Evolutionary conservation across 2,329 filamentous ascomycete genomes (phyloP).

Genomic region (Fusarium concolor): DNA sequence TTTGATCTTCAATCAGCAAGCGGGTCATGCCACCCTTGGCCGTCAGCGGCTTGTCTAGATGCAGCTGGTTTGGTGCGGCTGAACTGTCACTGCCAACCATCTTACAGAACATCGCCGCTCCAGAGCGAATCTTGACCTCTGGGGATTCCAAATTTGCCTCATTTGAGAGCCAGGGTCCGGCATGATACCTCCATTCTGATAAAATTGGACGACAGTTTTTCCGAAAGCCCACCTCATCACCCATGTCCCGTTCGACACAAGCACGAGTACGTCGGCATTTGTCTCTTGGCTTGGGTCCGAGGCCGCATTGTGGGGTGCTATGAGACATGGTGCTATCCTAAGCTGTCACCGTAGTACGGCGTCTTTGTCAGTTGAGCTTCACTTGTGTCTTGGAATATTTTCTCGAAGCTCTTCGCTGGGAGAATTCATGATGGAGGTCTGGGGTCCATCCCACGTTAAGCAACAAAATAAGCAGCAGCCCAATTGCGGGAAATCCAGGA

Average conservation of each 20-base stretch:
- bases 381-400: not conserved
- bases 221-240: not conserved
- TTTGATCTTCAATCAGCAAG: conserved; percentile 24
- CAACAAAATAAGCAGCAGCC: conserved; percentile 11
- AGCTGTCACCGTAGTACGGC: not conserved
- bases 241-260: not conserved
- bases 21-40: not conserved
- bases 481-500: conserved; percentile 24
- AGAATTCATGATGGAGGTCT: not conserved
- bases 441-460: not conserved
- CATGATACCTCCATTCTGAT: not conserved
- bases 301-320: conserved; percentile 25
- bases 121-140: not conserved
- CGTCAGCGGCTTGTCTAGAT: conserved; percentile 2
- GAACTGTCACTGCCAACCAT: conserved; percentile 16
- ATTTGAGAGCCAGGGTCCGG: not conserved
- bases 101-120: not conserved
- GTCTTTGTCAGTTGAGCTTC: conserved; percentile 1
- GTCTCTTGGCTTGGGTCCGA: not conserved
- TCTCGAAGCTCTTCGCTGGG: not conserved
- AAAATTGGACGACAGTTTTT: not conserved
- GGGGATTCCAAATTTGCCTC: conserved; percentile 25
- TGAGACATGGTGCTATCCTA: not conserved
- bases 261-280: conserved; percentile 7
- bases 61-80: conserved; percentile 15